phyloP scores from a whole-genome alignment of 2,329 filamentous ascomycete genomes.

The Nothophoma quercina region DNA sequence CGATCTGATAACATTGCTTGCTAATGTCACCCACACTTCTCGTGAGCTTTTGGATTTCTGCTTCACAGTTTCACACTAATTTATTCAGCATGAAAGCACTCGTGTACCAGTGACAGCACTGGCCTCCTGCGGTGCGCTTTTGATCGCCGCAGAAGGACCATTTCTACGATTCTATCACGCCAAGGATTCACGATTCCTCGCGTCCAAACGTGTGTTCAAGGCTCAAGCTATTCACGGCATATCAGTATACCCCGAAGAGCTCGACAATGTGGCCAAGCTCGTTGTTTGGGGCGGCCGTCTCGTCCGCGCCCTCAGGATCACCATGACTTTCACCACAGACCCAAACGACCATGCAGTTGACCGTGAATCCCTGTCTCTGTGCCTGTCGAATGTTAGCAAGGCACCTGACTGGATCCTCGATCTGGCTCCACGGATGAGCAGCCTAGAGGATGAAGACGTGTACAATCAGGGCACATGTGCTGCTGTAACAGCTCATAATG shows the following conservation, averaged over 20 bases:
- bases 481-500: conserved; percentile 85
- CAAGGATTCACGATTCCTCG: conserved; percentile 31
- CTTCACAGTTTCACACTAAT: conserved; percentile 21
- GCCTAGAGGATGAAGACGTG: conserved; percentile 14
- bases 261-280: conserved; percentile 33
- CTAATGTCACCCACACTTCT: conserved; percentile 47
- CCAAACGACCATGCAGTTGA: conserved; percentile 35
- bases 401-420: conserved; percentile 51
- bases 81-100: conserved; percentile 47
- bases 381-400: conserved; percentile 29
- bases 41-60: conserved; percentile 29
- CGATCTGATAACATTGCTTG: conserved; percentile 20
- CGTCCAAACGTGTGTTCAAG: conserved; percentile 63
- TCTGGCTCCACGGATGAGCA: conserved; percentile 28
- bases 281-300: conserved; percentile 51
- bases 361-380: conserved; percentile 26
- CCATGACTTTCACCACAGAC: too few relatives aligned
- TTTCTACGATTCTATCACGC: conserved; percentile 50
- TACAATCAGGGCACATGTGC: conserved; percentile 24
- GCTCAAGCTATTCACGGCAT: conserved; percentile 80
- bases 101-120: conserved; percentile 57
- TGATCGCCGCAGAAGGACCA: conserved; percentile 56
- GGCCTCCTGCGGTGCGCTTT: conserved; percentile 44
- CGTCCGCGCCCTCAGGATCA: conserved; percentile 55
- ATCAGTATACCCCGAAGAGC: conserved; percentile 48